Evolutionary conservation across 208 protist species (phyloP).

Genomic region (Leishmania gerbilli): DNA sequence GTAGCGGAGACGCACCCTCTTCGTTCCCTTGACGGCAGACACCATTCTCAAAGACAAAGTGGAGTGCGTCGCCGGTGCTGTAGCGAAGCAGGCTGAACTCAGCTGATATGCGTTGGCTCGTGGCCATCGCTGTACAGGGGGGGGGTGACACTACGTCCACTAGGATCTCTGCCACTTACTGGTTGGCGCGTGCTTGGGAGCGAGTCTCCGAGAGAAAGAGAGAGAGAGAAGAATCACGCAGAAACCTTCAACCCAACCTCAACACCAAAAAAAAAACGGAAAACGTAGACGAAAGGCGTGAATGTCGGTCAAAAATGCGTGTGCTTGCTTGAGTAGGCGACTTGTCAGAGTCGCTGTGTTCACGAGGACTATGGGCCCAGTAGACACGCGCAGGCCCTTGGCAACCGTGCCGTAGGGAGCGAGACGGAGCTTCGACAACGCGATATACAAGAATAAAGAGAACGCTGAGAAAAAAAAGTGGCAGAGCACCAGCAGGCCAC

Average conservation of each 20-base stretch:
- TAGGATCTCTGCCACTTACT: not conserved
- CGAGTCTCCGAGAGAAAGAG: not conserved
- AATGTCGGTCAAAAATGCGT: not conserved
- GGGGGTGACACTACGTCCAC: not conserved
- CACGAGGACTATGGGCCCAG: not conserved
- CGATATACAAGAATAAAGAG: not conserved
- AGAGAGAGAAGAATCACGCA: not conserved
- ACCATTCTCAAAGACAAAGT: slow-evolving; percentile 27
- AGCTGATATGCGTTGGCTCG: not conserved
- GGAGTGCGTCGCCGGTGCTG: slow-evolving; percentile 19
- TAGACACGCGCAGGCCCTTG: not conserved
- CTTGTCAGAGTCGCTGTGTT: not conserved
- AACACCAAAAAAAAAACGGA: not conserved
- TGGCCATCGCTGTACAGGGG: not conserved
- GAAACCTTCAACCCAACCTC: not conserved
- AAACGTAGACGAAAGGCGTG: not conserved
- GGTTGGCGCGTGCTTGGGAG: not conserved
- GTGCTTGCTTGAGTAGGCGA: not conserved
- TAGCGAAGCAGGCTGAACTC: slow-evolving; percentile 20
- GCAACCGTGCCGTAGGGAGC: not conserved
- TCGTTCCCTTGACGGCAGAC: not conserved
- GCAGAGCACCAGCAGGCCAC: not conserved
- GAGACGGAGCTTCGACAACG: not conserved
- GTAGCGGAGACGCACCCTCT: not conserved
- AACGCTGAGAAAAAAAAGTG: not conserved